Conservation (phyloP, 306 rosid species). For the Trichosanthes truncata region DNA sequence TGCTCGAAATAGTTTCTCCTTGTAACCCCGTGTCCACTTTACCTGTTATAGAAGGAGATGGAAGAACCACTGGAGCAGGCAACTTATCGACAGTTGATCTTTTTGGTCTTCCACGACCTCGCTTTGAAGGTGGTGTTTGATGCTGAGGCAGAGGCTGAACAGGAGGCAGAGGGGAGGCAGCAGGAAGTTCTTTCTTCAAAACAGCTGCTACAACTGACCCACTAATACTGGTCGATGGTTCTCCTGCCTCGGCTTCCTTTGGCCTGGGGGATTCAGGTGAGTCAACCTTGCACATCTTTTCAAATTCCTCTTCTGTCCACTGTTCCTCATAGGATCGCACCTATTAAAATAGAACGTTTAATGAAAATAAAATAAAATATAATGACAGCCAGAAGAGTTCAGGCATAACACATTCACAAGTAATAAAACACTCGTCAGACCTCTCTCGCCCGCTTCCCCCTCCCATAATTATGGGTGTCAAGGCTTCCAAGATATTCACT, state of each 20-base stretch:
- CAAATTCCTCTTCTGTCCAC: conserved; percentile 99
- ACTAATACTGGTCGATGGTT: conserved; percentile 29
- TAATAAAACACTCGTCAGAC: conserved; percentile 33
- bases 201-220: conserved; percentile 25
- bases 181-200: conserved; percentile 28
- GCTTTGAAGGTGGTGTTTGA: conserved; percentile 74
- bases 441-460: conserved; percentile 99
- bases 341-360: conserved; percentile 24
- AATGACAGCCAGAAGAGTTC: not conserved
- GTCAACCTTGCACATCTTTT: conserved; percentile 86
- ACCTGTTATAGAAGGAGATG: conserved; percentile 34
- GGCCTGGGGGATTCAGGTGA: conserved; percentile 56
- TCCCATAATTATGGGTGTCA: conserved; percentile 84
- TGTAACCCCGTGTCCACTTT: conserved; percentile 33
- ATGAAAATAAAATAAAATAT: not conserved
- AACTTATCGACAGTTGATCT: conserved; percentile 48
- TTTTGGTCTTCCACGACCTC: conserved; percentile 98
- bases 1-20: conserved; percentile 32
- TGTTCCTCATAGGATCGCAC: conserved; percentile 98
- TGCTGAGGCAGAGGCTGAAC: conserved; percentile 42
- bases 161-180: conserved; percentile 20
- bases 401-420: not conserved
- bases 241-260: conserved; percentile 36
- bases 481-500: conserved; percentile 54
- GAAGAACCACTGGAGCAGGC: conserved; percentile 29